phyloP scores from a whole-genome alignment of 306 rosid species.

The Malus asiatica region DNA sequence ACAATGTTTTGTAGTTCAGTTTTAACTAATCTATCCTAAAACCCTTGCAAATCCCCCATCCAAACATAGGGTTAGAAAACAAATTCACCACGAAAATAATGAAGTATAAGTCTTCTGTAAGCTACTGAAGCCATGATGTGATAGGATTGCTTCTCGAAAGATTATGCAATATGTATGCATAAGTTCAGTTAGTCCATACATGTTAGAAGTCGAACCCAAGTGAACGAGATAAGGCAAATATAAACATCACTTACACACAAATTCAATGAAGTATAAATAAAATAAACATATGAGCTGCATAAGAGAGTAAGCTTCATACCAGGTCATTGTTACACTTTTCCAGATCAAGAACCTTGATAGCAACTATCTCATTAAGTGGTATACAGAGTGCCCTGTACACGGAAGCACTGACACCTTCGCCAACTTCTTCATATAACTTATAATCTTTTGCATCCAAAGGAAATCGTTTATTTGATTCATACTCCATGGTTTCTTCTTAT shows the following conservation, averaged over 20 bases:
- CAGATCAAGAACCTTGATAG: slow-evolving; percentile 95
- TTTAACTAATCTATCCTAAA: no score
- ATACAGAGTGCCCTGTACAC: slow-evolving; percentile 86
- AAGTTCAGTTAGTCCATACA: not conserved
- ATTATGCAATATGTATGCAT: not conserved
- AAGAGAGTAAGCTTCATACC: slow-evolving; percentile 42
- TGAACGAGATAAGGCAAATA: not conserved
- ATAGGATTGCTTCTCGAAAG: not conserved
- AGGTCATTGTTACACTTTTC: slow-evolving; percentile 88
- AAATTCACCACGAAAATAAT: not conserved
- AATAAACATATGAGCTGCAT: not conserved
- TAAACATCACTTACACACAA: not conserved
- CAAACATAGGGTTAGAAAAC: not conserved
- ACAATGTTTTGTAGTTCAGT: no score
- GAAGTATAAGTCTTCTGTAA: not conserved
- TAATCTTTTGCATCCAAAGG: slow-evolving; percentile 79
- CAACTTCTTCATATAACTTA: slow-evolving; percentile 92
- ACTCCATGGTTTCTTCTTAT: slow-evolving; percentile 61
- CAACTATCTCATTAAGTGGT: slow-evolving; percentile 81
- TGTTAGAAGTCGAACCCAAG: not conserved
- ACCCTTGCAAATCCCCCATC: no score
- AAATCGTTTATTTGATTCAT: slow-evolving; percentile 45
- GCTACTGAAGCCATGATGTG: not conserved
- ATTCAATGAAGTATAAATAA: not conserved
- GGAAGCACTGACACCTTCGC: slow-evolving; percentile 95